phyloP scores from a whole-genome alignment of 306 rosid species.

The Fragaria ananassa region DNA sequence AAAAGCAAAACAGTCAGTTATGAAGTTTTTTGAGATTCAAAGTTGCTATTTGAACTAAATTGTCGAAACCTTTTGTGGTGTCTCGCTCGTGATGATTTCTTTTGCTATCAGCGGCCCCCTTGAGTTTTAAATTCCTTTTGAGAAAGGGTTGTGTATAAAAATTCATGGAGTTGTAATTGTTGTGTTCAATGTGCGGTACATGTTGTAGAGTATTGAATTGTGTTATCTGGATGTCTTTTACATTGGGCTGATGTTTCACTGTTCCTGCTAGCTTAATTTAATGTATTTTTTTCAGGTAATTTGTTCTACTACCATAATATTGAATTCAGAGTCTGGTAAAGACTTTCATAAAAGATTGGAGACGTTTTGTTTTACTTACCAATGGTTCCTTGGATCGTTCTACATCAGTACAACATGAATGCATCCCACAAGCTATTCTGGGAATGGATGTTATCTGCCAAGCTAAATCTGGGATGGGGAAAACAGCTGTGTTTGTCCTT shows the following conservation, averaged over 20 bases:
- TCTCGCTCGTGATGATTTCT: not conserved
- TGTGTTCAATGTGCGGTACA: not conserved
- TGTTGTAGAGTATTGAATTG: not conserved
- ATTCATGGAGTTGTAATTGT: not conserved
- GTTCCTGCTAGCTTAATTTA: not conserved
- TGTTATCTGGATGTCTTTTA: not conserved
- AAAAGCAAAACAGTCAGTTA: not conserved
- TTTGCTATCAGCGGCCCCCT: not conserved
- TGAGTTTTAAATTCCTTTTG: no score
- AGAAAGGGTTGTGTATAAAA: not conserved
- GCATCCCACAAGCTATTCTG: slow-evolving; percentile 98
- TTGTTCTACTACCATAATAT: slow-evolving; percentile 46
- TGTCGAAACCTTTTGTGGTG: no score
- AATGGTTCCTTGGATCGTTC: slow-evolving; percentile 69
- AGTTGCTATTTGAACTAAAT: not conserved
- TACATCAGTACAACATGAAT: slow-evolving; percentile 98
- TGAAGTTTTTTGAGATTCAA: not conserved
- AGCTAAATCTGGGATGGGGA: slow-evolving; percentile 99
- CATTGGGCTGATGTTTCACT: not conserved
- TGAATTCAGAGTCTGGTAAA: slow-evolving; percentile 64
- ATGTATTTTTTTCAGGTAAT: slow-evolving; percentile 60
- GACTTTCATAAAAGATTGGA: slow-evolving; percentile 57
- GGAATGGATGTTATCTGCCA: slow-evolving; percentile 99
- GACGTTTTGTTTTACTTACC: slow-evolving; percentile 75
- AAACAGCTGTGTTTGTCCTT: slow-evolving; percentile 97